These are phyloP conservation scores for Dacryopinax primogenitus DNA, from an alignment of 768 basidiomycete genomes.

Conservation along the genomic window DNA sequence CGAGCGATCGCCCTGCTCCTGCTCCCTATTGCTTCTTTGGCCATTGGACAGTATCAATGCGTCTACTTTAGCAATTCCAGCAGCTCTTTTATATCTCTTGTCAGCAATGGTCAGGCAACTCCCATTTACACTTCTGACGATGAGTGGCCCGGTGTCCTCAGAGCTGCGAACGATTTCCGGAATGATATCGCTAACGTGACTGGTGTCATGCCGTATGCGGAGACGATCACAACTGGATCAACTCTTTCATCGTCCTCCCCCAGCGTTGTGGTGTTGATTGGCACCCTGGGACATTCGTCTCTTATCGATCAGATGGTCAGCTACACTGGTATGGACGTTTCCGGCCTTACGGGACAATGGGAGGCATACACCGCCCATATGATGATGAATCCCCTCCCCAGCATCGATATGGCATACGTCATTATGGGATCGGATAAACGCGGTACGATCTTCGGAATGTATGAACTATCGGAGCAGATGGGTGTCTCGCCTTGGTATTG, in stretches of 20 bases:
- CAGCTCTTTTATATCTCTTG: conserved; percentile 14
- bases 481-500: conserved; percentile 38
- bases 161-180: conserved; percentile 47
- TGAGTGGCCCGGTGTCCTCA: conserved; percentile 52
- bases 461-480: conserved; percentile 58
- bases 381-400: conserved; percentile 44
- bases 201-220: conserved; percentile 36
- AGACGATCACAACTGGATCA: conserved; percentile 36
- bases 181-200: conserved; percentile 51
- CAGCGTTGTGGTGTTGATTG: conserved; percentile 44
- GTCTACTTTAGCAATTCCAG: conserved; percentile 11
- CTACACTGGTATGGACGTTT: conserved; percentile 41
- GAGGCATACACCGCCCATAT: conserved; percentile 45
- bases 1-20: neutral
- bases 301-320: conserved; percentile 43
- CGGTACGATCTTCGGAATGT: conserved; percentile 52
- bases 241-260: conserved; percentile 24
- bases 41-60: conserved; percentile 15
- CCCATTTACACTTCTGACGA: conserved; percentile 25
- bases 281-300: conserved; percentile 47
- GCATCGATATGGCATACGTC: conserved; percentile 48
- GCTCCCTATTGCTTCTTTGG: neutral
- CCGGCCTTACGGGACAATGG: conserved; percentile 50
- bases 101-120: conserved; percentile 6
- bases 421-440: conserved; percentile 58